A percentile compares a stretch with the other conserved stretches of the same genome.
phyloP scores from a whole-genome alignment of 1,284 basidiomycete species.

The Moesziomyces aphidis region DNA sequence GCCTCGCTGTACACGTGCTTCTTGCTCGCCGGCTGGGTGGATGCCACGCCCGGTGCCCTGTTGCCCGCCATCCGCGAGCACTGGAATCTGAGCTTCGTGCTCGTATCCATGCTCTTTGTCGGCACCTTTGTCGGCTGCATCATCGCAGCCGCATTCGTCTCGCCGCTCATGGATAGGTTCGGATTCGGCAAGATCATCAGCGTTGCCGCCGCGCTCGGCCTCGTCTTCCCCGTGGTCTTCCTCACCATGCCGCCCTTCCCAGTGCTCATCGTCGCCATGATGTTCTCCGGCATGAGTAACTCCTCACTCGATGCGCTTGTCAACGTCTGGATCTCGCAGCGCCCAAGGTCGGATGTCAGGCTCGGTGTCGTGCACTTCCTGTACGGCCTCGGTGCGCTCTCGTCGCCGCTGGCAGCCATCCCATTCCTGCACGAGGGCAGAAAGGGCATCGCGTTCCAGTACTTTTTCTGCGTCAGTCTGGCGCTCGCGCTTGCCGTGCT shows the following conservation, averaged over 20 bases:
- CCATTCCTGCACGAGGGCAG: constrained; percentile 34
- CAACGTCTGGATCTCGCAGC: constrained; percentile 43
- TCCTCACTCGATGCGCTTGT: constrained; percentile 34
- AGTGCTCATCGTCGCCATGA: constrained; percentile 43
- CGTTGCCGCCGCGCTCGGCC: constrained; percentile 20
- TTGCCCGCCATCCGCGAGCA: constrained; percentile 45
- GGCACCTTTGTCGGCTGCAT: constrained; percentile 50
- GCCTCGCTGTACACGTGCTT: constrained; percentile 40
- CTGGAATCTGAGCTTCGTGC: constrained; percentile 39
- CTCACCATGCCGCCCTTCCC: constrained; percentile 47
- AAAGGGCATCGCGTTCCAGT: constrained; percentile 32
- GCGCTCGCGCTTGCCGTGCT: constrained; percentile 29
- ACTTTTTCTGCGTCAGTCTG: constrained; percentile 45
- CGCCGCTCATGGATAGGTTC: constrained; percentile 35
- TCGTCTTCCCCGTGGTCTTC: constrained; percentile 36
- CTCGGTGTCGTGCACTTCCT: constrained; percentile 47
- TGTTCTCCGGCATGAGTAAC: constrained; percentile 31
- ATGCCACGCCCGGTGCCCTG: constrained; percentile 46
- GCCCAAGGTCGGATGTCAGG: constrained; percentile 42
- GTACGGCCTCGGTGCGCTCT: constrained; percentile 55
- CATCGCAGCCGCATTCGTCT: constrained; percentile 28
- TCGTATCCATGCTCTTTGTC: constrained; percentile 50
- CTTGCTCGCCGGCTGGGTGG: constrained; percentile 46
- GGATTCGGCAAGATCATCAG: constrained; percentile 45
- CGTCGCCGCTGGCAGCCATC: constrained; percentile 47